Evolutionary conservation across 1,284 basidiomycete genomes (phyloP).

Genomic region (Pholiota adiposa): DNA sequence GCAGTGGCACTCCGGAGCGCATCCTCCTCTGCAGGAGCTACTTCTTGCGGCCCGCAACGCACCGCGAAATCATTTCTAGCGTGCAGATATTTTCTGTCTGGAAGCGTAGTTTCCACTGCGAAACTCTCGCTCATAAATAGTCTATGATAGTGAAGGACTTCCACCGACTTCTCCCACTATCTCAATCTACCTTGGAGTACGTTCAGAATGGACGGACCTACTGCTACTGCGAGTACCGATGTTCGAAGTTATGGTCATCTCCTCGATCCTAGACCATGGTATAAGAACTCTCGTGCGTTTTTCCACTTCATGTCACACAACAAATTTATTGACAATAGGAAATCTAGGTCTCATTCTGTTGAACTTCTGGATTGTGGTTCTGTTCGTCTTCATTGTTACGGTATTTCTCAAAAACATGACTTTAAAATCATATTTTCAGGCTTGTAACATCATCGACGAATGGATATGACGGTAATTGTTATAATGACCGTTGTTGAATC

Average conservation of each 20-base stretch:
- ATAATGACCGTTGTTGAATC: no score
- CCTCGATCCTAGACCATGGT: constrained; percentile 22
- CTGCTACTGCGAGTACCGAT: constrained; percentile 10
- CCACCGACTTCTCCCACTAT: neutral
- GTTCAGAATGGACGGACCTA: constrained; percentile 14
- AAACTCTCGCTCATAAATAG: constrained; percentile 1
- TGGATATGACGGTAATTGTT: constrained; percentile 26
- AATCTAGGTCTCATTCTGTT: constrained; percentile 20
- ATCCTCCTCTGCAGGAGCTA: neutral
- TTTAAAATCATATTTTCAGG: neutral
- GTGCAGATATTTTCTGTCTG: neutral
- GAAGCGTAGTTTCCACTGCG: neutral
- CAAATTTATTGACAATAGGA: neutral
- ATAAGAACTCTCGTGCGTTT: constrained; percentile 22
- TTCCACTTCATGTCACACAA: neutral
- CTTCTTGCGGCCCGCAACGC: constrained; percentile 3
- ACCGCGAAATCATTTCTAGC: neutral
- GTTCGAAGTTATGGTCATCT: constrained; percentile 21
- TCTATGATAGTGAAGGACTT: neutral
- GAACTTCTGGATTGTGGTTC: constrained; percentile 25
- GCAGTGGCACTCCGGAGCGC: neutral
- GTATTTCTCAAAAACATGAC: neutral
- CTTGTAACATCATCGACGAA: constrained; percentile 23
- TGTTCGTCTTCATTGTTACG: constrained; percentile 14
- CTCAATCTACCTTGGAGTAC: neutral